These are phyloP conservation scores for Physcomitrium patens DNA, from an alignment of 225 moss, liverwort and hornwort genomes.

Conservation along the genomic window DNA sequence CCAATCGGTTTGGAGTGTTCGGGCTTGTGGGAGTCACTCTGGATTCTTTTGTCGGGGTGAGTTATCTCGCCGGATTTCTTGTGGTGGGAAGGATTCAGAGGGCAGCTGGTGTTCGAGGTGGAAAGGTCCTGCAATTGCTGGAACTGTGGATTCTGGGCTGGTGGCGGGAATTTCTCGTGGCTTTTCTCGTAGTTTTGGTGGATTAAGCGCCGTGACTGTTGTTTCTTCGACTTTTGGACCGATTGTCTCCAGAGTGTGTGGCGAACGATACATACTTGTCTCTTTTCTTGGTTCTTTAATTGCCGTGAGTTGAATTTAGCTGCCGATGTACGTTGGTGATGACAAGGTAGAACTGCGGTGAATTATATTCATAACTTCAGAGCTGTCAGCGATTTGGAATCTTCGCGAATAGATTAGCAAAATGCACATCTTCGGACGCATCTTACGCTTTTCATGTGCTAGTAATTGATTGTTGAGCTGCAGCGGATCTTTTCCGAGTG, in stretches of 20 bases:
- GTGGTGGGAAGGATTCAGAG: neutral
- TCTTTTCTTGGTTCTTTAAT: neutral
- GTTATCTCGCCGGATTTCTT: neutral
- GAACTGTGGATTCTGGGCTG: neutral
- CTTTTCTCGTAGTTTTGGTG: neutral
- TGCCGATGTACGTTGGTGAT: neutral
- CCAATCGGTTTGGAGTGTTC: neutral
- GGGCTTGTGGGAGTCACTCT: neutral
- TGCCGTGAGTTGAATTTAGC: neutral
- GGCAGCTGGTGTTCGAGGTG: neutral
- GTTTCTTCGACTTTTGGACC: neutral
- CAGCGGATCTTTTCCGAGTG: neutral
- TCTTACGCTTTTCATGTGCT: neutral
- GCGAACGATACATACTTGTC: neutral
- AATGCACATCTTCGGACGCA: neutral
- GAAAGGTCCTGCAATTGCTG: neutral
- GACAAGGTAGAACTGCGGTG: neutral
- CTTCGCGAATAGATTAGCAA: neutral
- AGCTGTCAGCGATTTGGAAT: neutral
- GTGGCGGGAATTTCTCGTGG: neutral
- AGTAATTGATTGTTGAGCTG: conserved; percentile 2
- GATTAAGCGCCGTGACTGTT: neutral
- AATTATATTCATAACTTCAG: neutral
- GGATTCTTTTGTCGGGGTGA: neutral
- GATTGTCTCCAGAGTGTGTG: neutral